phyloP scores from a whole-genome alignment of 1,284 basidiomycete species.

The Pisolithus thermaeus region DNA sequence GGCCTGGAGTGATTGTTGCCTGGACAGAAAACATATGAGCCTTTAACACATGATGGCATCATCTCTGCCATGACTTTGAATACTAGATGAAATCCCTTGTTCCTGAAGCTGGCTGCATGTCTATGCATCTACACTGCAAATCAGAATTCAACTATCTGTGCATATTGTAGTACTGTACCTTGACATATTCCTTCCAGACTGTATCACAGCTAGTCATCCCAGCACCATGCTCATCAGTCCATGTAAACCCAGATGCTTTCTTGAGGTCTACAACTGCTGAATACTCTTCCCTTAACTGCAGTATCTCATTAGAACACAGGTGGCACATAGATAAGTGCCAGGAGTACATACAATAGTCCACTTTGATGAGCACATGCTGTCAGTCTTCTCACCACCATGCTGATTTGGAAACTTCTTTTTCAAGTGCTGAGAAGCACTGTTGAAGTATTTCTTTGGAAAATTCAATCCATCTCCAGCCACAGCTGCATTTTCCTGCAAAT shows the following conservation, averaged over 20 bases:
- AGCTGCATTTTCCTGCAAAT: no score
- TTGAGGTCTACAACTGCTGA: not conserved
- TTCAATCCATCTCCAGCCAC: not conserved
- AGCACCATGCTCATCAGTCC: not conserved
- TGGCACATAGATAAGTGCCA: not conserved
- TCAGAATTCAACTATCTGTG: not conserved
- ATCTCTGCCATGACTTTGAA: no score
- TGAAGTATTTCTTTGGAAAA: not conserved
- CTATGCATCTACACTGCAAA: no score
- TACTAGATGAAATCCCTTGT: no score
- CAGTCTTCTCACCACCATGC: not conserved
- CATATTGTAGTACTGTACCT: not conserved
- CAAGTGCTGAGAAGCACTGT: not conserved
- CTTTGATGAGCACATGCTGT: not conserved
- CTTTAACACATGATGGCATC: no score
- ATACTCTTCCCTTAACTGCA: not conserved
- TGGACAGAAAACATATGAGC: no score
- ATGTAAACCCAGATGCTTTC: not conserved
- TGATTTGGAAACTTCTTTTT: not conserved
- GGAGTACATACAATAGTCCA: not conserved
- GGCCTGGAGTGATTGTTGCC: no score
- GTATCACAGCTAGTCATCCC: not conserved
- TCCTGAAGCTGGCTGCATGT: no score
- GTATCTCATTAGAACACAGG: not conserved
- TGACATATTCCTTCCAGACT: not conserved